phyloP scores from a whole-genome alignment of 805 yeast species.

The Vanderwaltozyma polyspora region DNA sequence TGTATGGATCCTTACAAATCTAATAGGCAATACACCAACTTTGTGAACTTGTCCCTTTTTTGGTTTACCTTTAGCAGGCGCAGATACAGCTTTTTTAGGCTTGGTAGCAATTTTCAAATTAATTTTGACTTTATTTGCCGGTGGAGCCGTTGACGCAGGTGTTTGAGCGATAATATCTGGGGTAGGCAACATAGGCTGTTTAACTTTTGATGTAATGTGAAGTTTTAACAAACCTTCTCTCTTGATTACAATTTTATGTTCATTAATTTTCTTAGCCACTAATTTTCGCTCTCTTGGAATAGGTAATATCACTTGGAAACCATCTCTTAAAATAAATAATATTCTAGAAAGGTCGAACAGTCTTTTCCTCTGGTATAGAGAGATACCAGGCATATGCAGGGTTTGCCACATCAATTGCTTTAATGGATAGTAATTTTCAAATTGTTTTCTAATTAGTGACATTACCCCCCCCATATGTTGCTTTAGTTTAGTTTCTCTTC shows the following conservation, averaged over 20 bases:
- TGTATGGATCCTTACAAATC: conserved; percentile 34
- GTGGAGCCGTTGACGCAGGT: not conserved
- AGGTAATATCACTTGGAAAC: conserved; percentile 49
- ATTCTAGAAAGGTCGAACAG: conserved; percentile 57
- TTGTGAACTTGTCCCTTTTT: conserved; percentile 13
- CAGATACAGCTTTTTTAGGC: not conserved
- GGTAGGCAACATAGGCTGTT: conserved; percentile 4
- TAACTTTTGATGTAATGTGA: conserved; percentile 17
- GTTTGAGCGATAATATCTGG: not conserved
- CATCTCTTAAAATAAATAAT: conserved; percentile 49
- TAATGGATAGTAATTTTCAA: conserved; percentile 41
- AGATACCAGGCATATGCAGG: conserved; percentile 48
- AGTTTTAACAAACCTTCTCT: conserved; percentile 35
- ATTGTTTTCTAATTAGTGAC: conserved; percentile 16
- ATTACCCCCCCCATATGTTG: conserved; percentile 21
- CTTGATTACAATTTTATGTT: conserved; percentile 46
- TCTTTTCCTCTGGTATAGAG: conserved; percentile 48
- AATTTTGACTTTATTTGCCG: conserved; percentile 10
- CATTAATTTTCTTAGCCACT: conserved; percentile 43
- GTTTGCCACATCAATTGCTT: conserved; percentile 55
- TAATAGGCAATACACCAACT: conserved; percentile 24
- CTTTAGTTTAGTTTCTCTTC: conserved; percentile 15
- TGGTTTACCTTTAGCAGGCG: conserved; percentile 4
- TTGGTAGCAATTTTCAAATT: conserved; percentile 1
- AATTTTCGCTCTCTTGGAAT: conserved; percentile 61